phyloP scores from a whole-genome alignment of 23 red algal species.

The Cyanidium caldarium region DNA sequence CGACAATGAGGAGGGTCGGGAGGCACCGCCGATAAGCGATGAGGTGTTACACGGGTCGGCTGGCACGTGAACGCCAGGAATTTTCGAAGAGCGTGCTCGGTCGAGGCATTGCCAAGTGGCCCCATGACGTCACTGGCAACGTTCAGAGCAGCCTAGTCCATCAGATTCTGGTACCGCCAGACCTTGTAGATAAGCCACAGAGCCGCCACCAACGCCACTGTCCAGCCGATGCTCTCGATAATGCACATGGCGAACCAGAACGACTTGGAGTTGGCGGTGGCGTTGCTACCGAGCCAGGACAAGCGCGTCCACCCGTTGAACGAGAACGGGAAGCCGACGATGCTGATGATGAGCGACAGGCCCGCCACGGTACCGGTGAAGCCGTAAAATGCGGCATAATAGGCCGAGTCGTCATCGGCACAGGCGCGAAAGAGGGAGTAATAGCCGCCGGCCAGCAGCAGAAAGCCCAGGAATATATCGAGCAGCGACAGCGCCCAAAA shows the following conservation, averaged over 20 bases:
- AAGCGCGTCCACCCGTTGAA: slow-evolving; percentile 2
- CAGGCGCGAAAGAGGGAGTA: background rate
- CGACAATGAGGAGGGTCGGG: too few relatives aligned
- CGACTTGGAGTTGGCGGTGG: background rate
- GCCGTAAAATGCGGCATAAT: background rate
- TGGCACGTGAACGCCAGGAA: too few relatives aligned
- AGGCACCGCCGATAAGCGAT: too few relatives aligned
- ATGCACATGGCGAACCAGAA: background rate
- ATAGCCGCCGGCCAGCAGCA: background rate
- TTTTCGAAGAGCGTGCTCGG: too few relatives aligned
- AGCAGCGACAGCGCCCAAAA: background rate
- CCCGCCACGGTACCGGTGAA: background rate
- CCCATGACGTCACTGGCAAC: too few relatives aligned
- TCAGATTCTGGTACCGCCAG: background rate
- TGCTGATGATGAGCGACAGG: background rate
- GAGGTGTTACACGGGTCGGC: too few relatives aligned
- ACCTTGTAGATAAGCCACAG: background rate
- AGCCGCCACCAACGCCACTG: background rate
- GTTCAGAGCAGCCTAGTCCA: background rate
- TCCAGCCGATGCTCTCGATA: slow-evolving; percentile 3
- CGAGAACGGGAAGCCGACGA: background rate
- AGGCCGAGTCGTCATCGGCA: background rate
- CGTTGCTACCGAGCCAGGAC: background rate
- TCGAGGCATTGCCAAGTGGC: too few relatives aligned
- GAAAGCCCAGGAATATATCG: background rate